Base-by-base conservation (phyloP, 2,329 filamentous ascomycete species). In the Alternaria sp. region DNA sequence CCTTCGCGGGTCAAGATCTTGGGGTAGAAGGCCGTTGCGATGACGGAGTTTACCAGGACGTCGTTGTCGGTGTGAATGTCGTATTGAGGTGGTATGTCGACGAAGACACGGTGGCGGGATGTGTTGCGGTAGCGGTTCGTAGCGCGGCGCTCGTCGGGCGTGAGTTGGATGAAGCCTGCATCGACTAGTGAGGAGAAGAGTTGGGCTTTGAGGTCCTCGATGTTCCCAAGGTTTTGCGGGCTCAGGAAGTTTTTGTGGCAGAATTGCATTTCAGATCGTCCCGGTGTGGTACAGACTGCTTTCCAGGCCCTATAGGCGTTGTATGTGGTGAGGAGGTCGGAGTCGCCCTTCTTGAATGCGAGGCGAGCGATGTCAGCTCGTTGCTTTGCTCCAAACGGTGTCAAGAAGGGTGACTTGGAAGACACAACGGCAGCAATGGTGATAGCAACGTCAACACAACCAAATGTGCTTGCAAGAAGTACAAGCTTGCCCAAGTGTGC, bases 401-500 rank as follows among this genome's bases (percentile, higher is more conserved):
- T 91, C 1, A 94, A 86, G 76, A 98, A 98, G 0, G 94, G 95
- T 0, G 94, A 96, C 75, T 98, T 99, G 28, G 93, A 96, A 2
- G 94, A 97, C 1, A 99, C 81, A 26, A 97, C 94, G 7, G 95
- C 94, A 7, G 96, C 95, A 57, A 96, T 91, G 2, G 94, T 98
- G 53, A 98, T 87, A 16, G 92, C 88, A 76, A 94, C 94, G 78
- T 99, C 95, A 4, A 98, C 85, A 72, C 94, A 98, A 72, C 90
- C 91, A 81, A 97, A 97, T 39, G 96, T 88, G 5, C 89, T 88
- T 0, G 93, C 93, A 36, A 96, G 86, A 5, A 99, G 84, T 46
- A 97, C 92, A 38, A 99, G 86, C 77, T 99, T 99, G 18, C 94
- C 94, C 1, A 99, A 84, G 77, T 97, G 96, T 11, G 97, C 94